Evolutionary conservation across 1,284 basidiomycete genomes (phyloP), one percentile per base, ranked within the genome.

Genomic region (Lignosus rhinocerotis): DNA sequence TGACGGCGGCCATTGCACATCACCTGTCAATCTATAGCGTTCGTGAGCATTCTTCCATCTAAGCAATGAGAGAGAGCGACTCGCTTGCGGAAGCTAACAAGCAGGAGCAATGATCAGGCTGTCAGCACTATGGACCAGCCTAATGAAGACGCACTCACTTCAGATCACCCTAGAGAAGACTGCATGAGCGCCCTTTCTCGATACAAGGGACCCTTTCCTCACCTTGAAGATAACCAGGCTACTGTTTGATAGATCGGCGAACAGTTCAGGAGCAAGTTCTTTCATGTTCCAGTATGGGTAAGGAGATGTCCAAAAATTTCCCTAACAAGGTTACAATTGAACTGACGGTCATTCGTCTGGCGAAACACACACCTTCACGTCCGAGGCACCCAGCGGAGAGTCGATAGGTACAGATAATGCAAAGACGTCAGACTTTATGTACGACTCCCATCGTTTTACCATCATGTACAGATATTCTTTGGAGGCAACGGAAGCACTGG

Each of bases 141-240:
- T 5, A 25, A 8, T 12, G 21, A 31, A 11, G 7, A 46, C 16
- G 38, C 16, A 51, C 50, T 21, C 32, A 51, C 88, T 96, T 96
- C 46, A 97, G 77, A 77, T 97, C 95, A 16, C 96, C 96, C 84
- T 92, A 47, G 8, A 34, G 14, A 9, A 8, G 17, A 2, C 3
- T 6, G 2, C 12, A 21, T 16, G 38, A 44, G 1, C 38, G 39
- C 6, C 21, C 1, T 11, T 43, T 33, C 11, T 9, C 38, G 49
- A 30, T 14, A 12, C 16, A 33, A 25, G 6, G 3, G n/a, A 59
- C 73, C 33, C 49, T 84, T 19, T 8, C 30, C 0, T 38, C 12
- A 59, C 88, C 80, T 98, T 99, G 80, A 98, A 97, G 58, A 99
- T 84, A 6, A 98, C 95, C 12, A 99, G 77, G 11, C 82, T 83